These are phyloP conservation scores for Cladorrhinum sp. DNA, from an alignment of 2,329 filamentous ascomycete species.

Conservation along the genomic window DNA sequence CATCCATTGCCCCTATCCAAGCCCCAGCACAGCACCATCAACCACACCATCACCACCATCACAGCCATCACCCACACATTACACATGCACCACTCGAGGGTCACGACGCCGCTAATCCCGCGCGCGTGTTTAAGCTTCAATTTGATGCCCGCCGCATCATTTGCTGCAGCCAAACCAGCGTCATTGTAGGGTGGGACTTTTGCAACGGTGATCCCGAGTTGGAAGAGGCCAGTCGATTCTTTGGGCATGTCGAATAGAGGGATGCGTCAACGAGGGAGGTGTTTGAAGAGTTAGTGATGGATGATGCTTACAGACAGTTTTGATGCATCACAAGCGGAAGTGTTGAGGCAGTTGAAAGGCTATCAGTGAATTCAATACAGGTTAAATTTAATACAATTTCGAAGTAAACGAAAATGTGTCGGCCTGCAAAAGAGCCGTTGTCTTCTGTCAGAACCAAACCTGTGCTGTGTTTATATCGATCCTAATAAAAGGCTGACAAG, in stretches of 20 bases:
- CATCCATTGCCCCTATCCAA: background rate
- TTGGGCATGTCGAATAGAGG: slow-evolving; percentile 57
- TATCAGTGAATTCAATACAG: no score
- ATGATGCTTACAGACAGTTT: background rate
- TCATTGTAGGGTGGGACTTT: slow-evolving; percentile 98
- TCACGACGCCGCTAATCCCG: slow-evolving; percentile 47
- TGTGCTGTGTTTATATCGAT: no score
- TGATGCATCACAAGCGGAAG: slow-evolving; percentile 2
- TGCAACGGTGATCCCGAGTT: slow-evolving; percentile 80
- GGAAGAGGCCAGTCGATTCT: slow-evolving; percentile 74
- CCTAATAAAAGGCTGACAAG: no score
- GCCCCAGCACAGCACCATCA: slow-evolving; percentile 14
- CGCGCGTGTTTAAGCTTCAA: slow-evolving; percentile 89
- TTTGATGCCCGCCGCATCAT: slow-evolving; percentile 92
- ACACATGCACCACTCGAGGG: slow-evolving; percentile 27
- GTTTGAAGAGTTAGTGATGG: background rate
- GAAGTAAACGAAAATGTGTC: no score
- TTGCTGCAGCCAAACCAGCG: slow-evolving; percentile 86
- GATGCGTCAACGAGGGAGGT: no score
- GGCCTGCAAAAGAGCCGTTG: no score
- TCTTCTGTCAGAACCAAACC: no score
- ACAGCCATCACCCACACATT: slow-evolving; percentile 20
- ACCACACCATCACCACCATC: slow-evolving; percentile 9
- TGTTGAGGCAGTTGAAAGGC: no score
- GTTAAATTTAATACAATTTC: no score